Evolutionary conservation across 345 rosid genomes (phyloP), one percentile per base, ranked within the genome.

Genomic region (Hirschfeldia incana): DNA sequence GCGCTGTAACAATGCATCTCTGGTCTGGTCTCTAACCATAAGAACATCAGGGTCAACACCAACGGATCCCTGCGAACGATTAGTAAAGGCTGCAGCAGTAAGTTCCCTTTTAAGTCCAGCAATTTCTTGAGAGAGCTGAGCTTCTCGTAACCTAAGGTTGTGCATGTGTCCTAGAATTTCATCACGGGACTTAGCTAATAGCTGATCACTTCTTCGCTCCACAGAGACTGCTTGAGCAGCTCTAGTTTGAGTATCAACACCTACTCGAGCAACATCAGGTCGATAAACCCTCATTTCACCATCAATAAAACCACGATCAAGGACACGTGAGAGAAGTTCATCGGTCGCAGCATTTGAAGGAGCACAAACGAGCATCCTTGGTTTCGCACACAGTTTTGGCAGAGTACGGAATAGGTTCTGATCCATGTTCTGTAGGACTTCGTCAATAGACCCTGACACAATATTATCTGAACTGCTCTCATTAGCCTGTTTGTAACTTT

Each of bases 291-390:
- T 93, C 99, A 95, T 95, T 87, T 95, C 99, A 49, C 99, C 99
- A 81, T 95, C 99, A 83, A 95, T 90, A 72, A 95, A 95, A 61
- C 99, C 99, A 29, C 99, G 98, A 85, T 87, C 98, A 49, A 95
- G 99, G 79, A 93, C 98, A 76, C 99, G 99, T 1, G 99, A 72
- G 37, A 95, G 93, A 77, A 95, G 98, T 81, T 95, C 99, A 84
- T 95, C 99, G 8, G 98, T 95, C 67, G 99, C 99, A 76, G 99
- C 99, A 89, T 93, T 95, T 57, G 99, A 95, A 80, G 99, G 99
- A 76, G 99, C 99, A 88, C 99, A 95, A 33, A 95, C 99, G 42
- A 95, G 84, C 99, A 95, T 95, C 79, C 99, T 87, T 44, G 99
- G 99, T 82, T 95, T 95, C n/a, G 93, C 97, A 72, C 98, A 95